These are phyloP conservation scores for Microsporum ferrugineum DNA, from an alignment of 2,329 filamentous ascomycete species.

Conservation along the genomic window DNA sequence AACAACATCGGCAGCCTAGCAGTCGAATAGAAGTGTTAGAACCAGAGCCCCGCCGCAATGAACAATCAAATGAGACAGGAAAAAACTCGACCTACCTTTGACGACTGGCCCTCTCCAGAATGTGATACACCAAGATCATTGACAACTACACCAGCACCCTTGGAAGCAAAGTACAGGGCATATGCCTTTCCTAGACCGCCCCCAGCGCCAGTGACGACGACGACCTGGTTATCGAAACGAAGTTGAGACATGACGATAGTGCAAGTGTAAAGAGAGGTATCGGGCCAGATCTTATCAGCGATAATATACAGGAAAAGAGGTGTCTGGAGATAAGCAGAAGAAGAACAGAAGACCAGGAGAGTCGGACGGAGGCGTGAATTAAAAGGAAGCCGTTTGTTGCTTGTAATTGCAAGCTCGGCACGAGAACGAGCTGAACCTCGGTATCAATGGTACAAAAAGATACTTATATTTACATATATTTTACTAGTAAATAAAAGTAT, in stretches of 20 bases:
- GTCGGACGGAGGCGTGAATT: neutral
- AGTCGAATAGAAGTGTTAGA: neutral
- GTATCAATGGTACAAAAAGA: neutral
- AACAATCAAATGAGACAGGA: neutral
- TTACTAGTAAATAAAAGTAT: neutral
- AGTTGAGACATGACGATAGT: conserved; percentile 51
- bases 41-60: neutral
- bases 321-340: conserved; percentile 11
- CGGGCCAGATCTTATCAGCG: neutral
- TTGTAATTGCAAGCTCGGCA: neutral
- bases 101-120: conserved; percentile 80
- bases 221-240: conserved; percentile 78
- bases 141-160: conserved; percentile 88
- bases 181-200: conserved; percentile 74
- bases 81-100: conserved; percentile 51
- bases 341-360: neutral
- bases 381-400: neutral
- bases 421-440: conserved; percentile 1
- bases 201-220: conserved; percentile 77
- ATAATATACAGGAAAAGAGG: neutral
- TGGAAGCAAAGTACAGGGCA: conserved; percentile 77
- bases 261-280: neutral
- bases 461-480: neutral
- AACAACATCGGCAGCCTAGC: conserved; percentile 51
- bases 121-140: conserved; percentile 91